Evolutionary conservation across 1,284 basidiomycete genomes (phyloP), one percentile per base, ranked within the genome.

Genomic region (Mycena sp.): DNA sequence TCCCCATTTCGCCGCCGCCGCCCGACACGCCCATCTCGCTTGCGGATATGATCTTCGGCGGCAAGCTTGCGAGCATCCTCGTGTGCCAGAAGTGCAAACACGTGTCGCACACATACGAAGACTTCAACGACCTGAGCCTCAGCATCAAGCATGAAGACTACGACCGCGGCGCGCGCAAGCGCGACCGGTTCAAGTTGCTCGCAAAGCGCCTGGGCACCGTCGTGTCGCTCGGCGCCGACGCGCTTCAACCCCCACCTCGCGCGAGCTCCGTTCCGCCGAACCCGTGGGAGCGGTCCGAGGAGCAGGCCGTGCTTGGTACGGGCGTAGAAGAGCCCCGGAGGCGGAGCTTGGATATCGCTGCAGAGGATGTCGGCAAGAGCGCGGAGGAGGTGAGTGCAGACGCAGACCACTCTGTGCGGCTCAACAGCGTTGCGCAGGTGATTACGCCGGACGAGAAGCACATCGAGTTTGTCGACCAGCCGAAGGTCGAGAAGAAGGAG

Each of bases 21-120:
- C 80, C 84, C 21, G 82, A 87, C 37, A 78, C 81, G 55, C 78
- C 92, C 30, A 74, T 87, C 6, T 90, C 95, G 0, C 92, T 96
- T 68, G 86, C 93, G 10, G 95, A 97, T 75, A 91, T 92, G 80
- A 83, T 98, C 57, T 98, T 98, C 71, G 92, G 93, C 54, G 96
- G 96, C 6, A 87, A 88, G 67, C 83, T 98, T 43, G 90, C 94
- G 4, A 93, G 90, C 77, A 91, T 97, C 71, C 90, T 98, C 50
- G 92, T 98, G 4, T 98, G 96, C 76, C 94, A 96, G 72, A 89
- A 90, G 59, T 98, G 96, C 86, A 95, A 96, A 75, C 83, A 94
- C 77, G 85, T 96, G 55, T 96, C 94, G 4, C 90, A 94, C 69
- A 96, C 94, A 12, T 93, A 93, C 72, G 94, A 96, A 76, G 94